Evolutionary conservation across 805 yeast genomes (phyloP), one percentile per base, ranked within the genome.

Genomic region (Clavispora phyllophila): DNA sequence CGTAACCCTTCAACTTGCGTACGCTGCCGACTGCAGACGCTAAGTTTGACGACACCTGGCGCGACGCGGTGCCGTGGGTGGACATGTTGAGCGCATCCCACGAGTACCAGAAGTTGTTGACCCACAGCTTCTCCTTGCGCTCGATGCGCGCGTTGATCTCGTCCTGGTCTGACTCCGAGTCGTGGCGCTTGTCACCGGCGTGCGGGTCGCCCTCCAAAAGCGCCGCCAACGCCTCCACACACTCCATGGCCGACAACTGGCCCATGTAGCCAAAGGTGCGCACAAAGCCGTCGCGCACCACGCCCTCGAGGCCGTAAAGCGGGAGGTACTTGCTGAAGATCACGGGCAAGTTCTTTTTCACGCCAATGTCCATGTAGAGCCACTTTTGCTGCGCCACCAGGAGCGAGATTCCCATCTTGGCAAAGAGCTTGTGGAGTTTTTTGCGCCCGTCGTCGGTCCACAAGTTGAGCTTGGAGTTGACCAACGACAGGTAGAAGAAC

Each of bases 401-500:
- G 37, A 93, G 69, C 0, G 96, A 83, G 5, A 93, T 84, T 7
- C 99, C 99, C 96, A 95, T 93, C 53, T 85, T 79, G 1, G 99
- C 99, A 66, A 93, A 87, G 78, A 93, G 75, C 54, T 89, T 88
- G 58, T 90, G 95, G 39, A 93, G 68, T 50, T 81, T 77, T 57
- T 87, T 88, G 50, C 83, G 77, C 5, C 99, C 99, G 44, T 85
- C 90, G 56, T 87, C 96, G 25, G 90, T 84, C 93, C 96, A 93
- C 29, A 93, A 67, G 43, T 81, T 81, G 43, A 93, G 67, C 58
- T 89, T 87, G 10, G 98, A 85, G 55, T 90, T 87, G 26, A 91
- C 89, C 56, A 83, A 91, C 46, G 88, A 82, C n/a, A 96, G 87
- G 59, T 90, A 93, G 56, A 80, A 78, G 62, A 95, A 88, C 47